A percentile compares a stretch with the other conserved stretches of the same genome.
Evolutionary conservation across 2,329 filamentous ascomycete genomes (phyloP).

Genomic region (Colletotrichum tropicale): DNA sequence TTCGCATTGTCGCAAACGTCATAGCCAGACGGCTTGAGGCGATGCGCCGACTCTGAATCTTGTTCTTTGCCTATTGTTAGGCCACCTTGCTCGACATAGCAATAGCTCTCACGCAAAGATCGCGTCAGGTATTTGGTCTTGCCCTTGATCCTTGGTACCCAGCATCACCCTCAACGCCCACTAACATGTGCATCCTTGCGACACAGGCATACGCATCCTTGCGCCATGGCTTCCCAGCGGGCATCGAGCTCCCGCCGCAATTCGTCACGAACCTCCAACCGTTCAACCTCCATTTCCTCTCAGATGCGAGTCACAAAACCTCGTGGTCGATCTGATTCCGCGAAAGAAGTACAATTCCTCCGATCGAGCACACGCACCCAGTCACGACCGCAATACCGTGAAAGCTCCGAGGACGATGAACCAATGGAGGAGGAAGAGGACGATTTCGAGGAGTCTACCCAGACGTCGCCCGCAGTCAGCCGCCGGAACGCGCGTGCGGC

Average conservation of each 20-base stretch:
- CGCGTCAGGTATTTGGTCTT: neutral
- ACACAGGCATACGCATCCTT: neutral
- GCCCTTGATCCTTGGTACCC: neutral
- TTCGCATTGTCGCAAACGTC: conserved; percentile 14
- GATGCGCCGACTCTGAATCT: neutral
- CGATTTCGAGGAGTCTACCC: neutral
- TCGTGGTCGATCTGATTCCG: neutral
- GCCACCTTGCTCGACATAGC: neutral
- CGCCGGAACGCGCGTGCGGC: neutral
- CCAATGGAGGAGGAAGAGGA: neutral
- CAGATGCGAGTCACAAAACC: conserved; percentile 1
- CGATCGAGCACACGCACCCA: neutral
- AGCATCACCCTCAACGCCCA: neutral
- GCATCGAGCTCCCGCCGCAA: neutral
- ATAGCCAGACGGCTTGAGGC: neutral
- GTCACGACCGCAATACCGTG: neutral
- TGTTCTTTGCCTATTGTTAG: neutral
- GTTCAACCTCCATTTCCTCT: neutral
- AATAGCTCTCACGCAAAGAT: neutral
- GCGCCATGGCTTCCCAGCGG: conserved; percentile 2
- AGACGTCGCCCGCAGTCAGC: neutral
- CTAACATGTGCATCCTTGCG: neutral
- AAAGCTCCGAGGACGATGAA: neutral
- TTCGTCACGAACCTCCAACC: neutral
- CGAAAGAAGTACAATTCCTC: neutral